Conservation (phyloP, 2,329 filamentous ascomycete genomes). For the Trichoderma gracile region DNA sequence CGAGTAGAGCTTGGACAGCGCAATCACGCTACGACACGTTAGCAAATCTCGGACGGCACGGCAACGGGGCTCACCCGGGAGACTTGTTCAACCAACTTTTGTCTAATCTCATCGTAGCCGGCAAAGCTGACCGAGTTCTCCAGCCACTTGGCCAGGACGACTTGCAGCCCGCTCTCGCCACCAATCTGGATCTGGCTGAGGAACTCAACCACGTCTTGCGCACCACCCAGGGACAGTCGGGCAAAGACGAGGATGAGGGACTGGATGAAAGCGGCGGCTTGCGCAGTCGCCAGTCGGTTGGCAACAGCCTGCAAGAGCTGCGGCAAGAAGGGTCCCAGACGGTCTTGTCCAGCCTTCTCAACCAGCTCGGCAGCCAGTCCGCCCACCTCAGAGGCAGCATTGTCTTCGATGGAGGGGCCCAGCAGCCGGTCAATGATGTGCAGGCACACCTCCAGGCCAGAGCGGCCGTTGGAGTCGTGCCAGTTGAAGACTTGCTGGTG, state of each 20-base stretch:
- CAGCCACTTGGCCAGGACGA: slow-evolving; percentile 92
- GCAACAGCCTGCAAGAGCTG: slow-evolving; percentile 90
- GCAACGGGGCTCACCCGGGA: neutral
- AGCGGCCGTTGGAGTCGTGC: slow-evolving; percentile 76
- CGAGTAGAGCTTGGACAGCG: slow-evolving; percentile 85
- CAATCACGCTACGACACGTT: slow-evolving; percentile 68
- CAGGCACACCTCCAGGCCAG: slow-evolving; percentile 83
- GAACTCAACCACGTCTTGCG: slow-evolving; percentile 89
- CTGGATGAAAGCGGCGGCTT: slow-evolving; percentile 89
- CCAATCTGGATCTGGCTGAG: slow-evolving; percentile 80
- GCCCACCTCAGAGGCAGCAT: slow-evolving; percentile 93
- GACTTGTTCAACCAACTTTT: slow-evolving; percentile 66
- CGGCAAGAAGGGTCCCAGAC: slow-evolving; percentile 84
- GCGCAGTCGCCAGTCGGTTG: slow-evolving; percentile 75
- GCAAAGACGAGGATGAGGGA: slow-evolving; percentile 95
- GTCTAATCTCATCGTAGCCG: slow-evolving; percentile 95
- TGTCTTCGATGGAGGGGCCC: slow-evolving; percentile 81
- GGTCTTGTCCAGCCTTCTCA: slow-evolving; percentile 89
- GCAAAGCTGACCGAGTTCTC: slow-evolving; percentile 97
- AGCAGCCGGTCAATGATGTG: slow-evolving; percentile 91
- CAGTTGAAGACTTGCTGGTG: slow-evolving; percentile 86
- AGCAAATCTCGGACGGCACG: slow-evolving; percentile 30
- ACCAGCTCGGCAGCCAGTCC: slow-evolving; percentile 92
- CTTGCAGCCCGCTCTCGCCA: slow-evolving; percentile 77
- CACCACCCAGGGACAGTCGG: slow-evolving; percentile 78